These are phyloP conservation scores for Pezicula rhizophila DNA, from an alignment of 2,329 filamentous ascomycete genomes.

Conservation along the genomic window DNA sequence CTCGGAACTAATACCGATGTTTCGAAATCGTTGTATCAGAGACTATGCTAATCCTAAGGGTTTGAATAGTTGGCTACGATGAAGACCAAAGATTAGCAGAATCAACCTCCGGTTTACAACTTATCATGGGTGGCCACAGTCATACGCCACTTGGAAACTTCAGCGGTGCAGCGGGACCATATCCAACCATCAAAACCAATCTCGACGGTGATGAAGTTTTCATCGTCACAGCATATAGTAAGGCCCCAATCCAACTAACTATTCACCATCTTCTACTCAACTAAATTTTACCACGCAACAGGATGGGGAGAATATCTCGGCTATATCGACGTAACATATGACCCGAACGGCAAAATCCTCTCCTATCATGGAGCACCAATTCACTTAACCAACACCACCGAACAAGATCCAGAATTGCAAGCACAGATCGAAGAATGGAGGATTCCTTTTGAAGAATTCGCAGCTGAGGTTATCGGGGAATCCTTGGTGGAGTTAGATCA, in stretches of 20 bases:
- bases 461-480: constrained; percentile 49
- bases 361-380: constrained; percentile 59
- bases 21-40: too few species aligned
- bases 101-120: constrained; percentile 55
- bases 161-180: constrained; percentile 50
- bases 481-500: constrained; percentile 53
- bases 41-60: too few species aligned
- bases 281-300: constrained; percentile 1
- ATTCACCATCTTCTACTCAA: not conserved
- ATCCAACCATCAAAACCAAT: constrained; percentile 58
- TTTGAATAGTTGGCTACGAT: constrained; percentile 47
- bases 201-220: constrained; percentile 60
- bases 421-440: constrained; percentile 53
- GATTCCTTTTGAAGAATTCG: constrained; percentile 53
- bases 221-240: constrained; percentile 58
- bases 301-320: constrained; percentile 62
- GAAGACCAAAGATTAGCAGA: constrained; percentile 55
- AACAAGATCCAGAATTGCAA: constrained; percentile 51
- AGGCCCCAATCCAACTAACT: not conserved
- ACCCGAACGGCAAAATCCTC: constrained; percentile 52
- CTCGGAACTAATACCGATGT: too few species aligned
- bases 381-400: constrained; percentile 55
- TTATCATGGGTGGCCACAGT: constrained; percentile 60
- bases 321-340: constrained; percentile 61
- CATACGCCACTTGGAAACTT: constrained; percentile 56